These are phyloP conservation scores for Blastomyces percursus DNA, from an alignment of 2,329 filamentous ascomycete species.

Conservation along the genomic window DNA sequence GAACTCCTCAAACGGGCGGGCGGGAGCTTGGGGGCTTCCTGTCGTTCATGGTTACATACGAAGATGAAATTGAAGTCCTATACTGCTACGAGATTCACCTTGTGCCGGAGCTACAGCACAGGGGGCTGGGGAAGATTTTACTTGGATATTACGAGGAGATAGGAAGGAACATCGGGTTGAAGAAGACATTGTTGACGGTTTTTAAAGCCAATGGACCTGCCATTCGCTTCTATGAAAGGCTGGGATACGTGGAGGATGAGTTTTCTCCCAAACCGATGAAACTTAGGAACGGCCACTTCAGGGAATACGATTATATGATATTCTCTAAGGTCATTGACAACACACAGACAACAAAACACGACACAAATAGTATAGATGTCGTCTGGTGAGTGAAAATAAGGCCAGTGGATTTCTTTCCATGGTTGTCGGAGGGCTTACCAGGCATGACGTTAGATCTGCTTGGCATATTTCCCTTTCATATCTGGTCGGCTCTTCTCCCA, in stretches of 20 bases:
- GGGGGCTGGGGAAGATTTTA: slow-evolving; percentile 43
- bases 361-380: not conserved
- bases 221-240: slow-evolving; percentile 38
- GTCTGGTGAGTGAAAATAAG: slow-evolving; percentile 1
- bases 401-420: not conserved
- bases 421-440: not conserved
- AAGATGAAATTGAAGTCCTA: slow-evolving; percentile 45
- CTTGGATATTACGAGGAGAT: slow-evolving; percentile 40
- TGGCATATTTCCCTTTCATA: slow-evolving; percentile 75
- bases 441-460: slow-evolving; percentile 53
- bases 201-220: slow-evolving; percentile 43
- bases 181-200: slow-evolving; percentile 51
- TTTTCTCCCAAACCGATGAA: slow-evolving; percentile 41
- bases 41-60: slow-evolving; percentile 48
- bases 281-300: slow-evolving; percentile 40
- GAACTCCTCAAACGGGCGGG: not conserved
- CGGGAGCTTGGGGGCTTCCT: slow-evolving; percentile 32
- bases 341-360: slow-evolving; percentile 1
- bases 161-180: slow-evolving; percentile 36
- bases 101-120: slow-evolving; percentile 31
- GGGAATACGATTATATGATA: slow-evolving; percentile 43
- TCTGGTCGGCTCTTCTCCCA: slow-evolving; percentile 88
- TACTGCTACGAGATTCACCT: slow-evolving; percentile 56
- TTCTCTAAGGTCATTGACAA: slow-evolving; percentile 36
- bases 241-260: slow-evolving; percentile 44